These are phyloP conservation scores for Alternaria tenuissima DNA, from an alignment of 2,329 filamentous ascomycete species.

Conservation along the genomic window DNA sequence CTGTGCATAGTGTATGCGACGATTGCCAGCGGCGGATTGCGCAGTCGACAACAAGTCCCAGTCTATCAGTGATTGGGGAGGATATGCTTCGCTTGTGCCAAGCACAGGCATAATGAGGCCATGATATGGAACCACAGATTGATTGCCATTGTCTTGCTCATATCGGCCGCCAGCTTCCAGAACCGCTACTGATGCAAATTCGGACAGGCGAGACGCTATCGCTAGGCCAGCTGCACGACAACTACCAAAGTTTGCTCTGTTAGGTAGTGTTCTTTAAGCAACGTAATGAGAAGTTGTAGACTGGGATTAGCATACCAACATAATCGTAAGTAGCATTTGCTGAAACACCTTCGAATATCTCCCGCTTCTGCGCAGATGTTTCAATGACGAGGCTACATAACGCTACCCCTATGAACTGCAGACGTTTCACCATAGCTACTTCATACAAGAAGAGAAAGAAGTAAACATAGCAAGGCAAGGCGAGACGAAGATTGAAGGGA, in stretches of 20 bases:
- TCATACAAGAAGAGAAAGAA: neutral
- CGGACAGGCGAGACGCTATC: slow-evolving; percentile 34
- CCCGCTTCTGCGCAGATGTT: neutral
- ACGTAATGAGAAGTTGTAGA: neutral
- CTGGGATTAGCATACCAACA: neutral
- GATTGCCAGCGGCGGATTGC: slow-evolving; percentile 25
- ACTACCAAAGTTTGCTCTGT: slow-evolving; percentile 14
- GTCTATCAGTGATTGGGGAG: slow-evolving; percentile 34
- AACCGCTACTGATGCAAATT: slow-evolving; percentile 33
- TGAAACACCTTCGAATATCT: neutral
- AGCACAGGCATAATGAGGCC: slow-evolving; percentile 27
- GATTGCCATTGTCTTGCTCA: slow-evolving; percentile 40
- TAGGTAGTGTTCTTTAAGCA: neutral
- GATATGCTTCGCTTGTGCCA: slow-evolving; percentile 27
- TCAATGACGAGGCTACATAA: neutral
- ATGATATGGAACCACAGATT: slow-evolving; percentile 35
- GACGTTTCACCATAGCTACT: neutral
- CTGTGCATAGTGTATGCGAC: slow-evolving; percentile 43
- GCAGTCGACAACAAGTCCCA: slow-evolving; percentile 39
- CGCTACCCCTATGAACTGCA: neutral
- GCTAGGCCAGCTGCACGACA: slow-evolving; percentile 38
- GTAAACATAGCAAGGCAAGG: neutral
- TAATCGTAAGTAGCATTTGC: neutral
- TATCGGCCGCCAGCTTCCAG: slow-evolving; percentile 39
- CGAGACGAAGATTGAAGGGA: neutral